Evolutionary conservation across 345 rosid genomes (phyloP).

Genomic region (Erucastrum elatum): DNA sequence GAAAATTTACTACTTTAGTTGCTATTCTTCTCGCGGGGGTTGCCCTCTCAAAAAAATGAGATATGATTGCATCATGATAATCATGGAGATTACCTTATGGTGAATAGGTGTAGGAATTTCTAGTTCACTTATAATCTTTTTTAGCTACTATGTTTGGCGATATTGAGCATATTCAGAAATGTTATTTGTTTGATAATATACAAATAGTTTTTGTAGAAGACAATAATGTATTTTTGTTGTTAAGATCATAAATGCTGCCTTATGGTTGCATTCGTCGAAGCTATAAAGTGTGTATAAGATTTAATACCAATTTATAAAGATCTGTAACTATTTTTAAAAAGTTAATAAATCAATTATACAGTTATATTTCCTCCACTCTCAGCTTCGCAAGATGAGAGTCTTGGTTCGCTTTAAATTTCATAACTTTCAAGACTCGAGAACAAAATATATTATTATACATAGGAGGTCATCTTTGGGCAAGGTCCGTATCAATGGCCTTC

Average conservation of each 20-base stretch:
- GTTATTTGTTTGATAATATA: background rate
- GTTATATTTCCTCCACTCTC: conserved; percentile 70
- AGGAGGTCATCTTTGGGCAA: conserved; percentile 89
- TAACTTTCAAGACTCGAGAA: background rate
- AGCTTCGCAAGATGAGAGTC: conserved; percentile 85
- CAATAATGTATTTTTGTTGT: background rate
- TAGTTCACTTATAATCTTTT: background rate
- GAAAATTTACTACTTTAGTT: background rate
- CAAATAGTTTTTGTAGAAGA: background rate
- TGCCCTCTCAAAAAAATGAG: background rate
- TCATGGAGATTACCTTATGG: background rate
- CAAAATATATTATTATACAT: conserved; percentile 42
- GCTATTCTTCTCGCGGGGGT: background rate
- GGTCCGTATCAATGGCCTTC: conserved; percentile 93
- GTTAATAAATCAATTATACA: no score
- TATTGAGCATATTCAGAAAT: background rate
- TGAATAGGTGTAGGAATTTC: background rate
- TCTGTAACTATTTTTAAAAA: background rate
- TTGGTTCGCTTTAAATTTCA: conserved; percentile 49
- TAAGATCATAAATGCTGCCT: background rate
- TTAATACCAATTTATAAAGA: background rate
- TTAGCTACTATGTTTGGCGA: background rate
- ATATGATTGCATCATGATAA: background rate
- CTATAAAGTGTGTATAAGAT: background rate
- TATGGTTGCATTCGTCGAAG: background rate